phyloP scores from a whole-genome alignment of 345 rosid species.

The Turritis glabra region DNA sequence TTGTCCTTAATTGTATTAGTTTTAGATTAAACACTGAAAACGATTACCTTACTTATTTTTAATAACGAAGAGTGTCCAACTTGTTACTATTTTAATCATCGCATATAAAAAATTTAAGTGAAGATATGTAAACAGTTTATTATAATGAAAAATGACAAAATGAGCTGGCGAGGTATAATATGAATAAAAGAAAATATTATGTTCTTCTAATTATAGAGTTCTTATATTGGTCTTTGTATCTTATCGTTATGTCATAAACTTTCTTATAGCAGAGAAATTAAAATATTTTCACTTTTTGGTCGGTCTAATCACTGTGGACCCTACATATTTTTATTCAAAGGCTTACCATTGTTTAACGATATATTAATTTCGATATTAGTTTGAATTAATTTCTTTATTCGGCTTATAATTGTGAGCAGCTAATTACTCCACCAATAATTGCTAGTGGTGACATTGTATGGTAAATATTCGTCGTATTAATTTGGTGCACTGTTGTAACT shows the following conservation, averaged over 20 bases:
- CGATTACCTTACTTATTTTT: neutral
- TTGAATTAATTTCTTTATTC: neutral
- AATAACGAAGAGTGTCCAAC: conserved; percentile 1
- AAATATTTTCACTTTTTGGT: neutral
- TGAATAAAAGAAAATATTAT: neutral
- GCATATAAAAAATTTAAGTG: neutral
- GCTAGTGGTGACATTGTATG: conserved; percentile 25
- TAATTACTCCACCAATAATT: conserved; percentile 1
- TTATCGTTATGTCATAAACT: neutral
- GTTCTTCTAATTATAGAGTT: neutral
- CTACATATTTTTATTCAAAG: neutral
- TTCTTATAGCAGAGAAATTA: conserved; percentile 1
- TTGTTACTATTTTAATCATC: conserved; percentile 8
- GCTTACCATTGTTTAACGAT: neutral
- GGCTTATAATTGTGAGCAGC: neutral
- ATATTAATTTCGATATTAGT: neutral
- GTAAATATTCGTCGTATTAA: conserved; percentile 14
- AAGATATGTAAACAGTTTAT: neutral
- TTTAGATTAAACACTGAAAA: neutral
- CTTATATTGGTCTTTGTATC: conserved; percentile 12
- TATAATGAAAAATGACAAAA: neutral
- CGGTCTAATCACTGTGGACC: conserved; percentile 25
- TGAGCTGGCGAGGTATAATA: neutral
- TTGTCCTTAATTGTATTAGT: neutral
- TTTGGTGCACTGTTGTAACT: conserved; percentile 27